A percentile compares a stretch with the other conserved stretches of the same genome.
Evolutionary conservation across 768 basidiomycete species (phyloP).

Genomic region (Rhizopogon sp.): DNA sequence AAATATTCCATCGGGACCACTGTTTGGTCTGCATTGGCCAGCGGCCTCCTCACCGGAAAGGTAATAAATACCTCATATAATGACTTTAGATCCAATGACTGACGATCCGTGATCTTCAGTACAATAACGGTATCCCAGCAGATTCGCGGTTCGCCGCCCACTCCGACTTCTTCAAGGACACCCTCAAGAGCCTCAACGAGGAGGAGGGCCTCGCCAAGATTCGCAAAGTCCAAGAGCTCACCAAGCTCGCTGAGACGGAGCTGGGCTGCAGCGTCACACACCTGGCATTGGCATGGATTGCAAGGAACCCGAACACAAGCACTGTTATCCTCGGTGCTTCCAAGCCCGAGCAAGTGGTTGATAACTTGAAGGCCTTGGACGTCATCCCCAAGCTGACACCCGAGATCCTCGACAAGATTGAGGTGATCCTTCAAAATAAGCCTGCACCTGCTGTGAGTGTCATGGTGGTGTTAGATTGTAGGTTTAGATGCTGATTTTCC

Average conservation of each 20-base stretch:
- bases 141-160: conserved; percentile 48
- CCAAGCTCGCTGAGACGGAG: conserved; percentile 38
- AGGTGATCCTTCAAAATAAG: conserved; percentile 43
- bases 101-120: conserved; percentile 18
- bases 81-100: not conserved
- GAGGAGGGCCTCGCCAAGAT: conserved; percentile 42
- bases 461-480: not conserved
- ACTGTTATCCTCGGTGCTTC: conserved; percentile 46
- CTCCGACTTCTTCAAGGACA: conserved; percentile 40
- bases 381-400: conserved; percentile 50
- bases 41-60: conserved; percentile 53
- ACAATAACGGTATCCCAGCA: conserved; percentile 46
- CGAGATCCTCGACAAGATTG: conserved; percentile 46
- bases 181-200: conserved; percentile 36
- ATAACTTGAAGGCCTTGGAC: conserved; percentile 49
- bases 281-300: conserved; percentile 54
- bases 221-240: conserved; percentile 43
- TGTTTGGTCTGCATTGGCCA: conserved; percentile 53
- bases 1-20: conserved; percentile 44
- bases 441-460: conserved; percentile 24
- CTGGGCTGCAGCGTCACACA: conserved; percentile 44
- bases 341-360: conserved; percentile 41
- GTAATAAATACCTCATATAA: conserved; percentile 11
- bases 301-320: conserved; percentile 43
- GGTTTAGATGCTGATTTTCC: not conserved